A percentile compares a stretch with the other conserved stretches of the same genome.
Conservation (phyloP, 2,329 filamentous ascomycete genomes). For the Exophiala sp. region DNA sequence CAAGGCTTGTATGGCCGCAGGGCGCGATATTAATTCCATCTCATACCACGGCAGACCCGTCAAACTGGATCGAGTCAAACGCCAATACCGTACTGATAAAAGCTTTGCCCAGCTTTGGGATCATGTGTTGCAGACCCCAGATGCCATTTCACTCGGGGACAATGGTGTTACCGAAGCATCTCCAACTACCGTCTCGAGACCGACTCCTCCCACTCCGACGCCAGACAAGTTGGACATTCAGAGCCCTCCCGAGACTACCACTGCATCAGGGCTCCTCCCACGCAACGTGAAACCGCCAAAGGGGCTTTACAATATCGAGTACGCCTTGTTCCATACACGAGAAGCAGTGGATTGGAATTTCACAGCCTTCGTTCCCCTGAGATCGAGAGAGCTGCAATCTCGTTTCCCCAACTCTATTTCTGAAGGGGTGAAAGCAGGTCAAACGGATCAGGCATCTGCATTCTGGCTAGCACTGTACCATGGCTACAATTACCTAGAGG, state of each 20-base stretch:
- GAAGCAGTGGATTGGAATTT: slow-evolving; percentile 20
- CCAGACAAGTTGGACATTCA: background rate
- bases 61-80: slow-evolving; percentile 21
- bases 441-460: slow-evolving; percentile 18
- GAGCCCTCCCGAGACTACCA: too few relatives aligned
- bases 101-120: slow-evolving; percentile 15
- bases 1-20: slow-evolving; percentile 17
- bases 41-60: slow-evolving; percentile 19
- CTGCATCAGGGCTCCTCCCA: background rate
- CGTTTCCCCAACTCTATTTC: slow-evolving; percentile 16
- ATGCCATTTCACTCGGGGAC: slow-evolving; percentile 6
- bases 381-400: slow-evolving; percentile 11
- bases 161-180: slow-evolving; percentile 12
- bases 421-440: slow-evolving; percentile 11
- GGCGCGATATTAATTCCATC: slow-evolving; percentile 15
- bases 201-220: background rate
- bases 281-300: slow-evolving; percentile 9
- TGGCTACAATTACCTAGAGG: slow-evolving; percentile 10
- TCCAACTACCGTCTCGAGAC: background rate
- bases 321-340: slow-evolving; percentile 13
- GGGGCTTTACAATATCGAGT: slow-evolving; percentile 12
- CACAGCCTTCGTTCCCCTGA: slow-evolving; percentile 15
- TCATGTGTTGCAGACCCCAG: slow-evolving; percentile 16
- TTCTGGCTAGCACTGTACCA: slow-evolving; percentile 20
- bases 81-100: slow-evolving; percentile 21